Base-by-base conservation (phyloP, 768 basidiomycete species). In the Naganishia antarctica region DNA sequence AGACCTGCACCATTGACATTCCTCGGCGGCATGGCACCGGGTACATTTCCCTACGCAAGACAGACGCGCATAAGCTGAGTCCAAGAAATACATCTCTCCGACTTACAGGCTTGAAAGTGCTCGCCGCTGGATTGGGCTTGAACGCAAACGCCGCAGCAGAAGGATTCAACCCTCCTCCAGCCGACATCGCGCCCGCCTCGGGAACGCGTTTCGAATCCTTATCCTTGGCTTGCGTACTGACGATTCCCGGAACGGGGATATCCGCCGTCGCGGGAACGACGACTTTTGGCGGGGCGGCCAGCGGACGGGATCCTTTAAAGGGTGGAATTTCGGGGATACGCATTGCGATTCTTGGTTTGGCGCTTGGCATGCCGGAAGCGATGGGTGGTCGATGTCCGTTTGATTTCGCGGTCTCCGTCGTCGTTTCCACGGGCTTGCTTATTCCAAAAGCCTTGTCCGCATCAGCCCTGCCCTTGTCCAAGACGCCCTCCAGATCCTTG, bases 271-370 rank as follows among this genome's bases (percentile, higher is more conserved):
- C 66, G 13, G 71, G 60, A 1, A 75, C 63, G 6, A 64, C 45
- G 5, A 71, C 16, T 12, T 66, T 53, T 0, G 71, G 65, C 4
- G 65, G 57, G 21, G 51, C 48, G 29, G 62, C 29, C 31, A 32
- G 50, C 28, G 31, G 29, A 23, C 34, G n/a, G 31, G 50, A 31
- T 7, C 90, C 87, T 73, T 85, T 87, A 83, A 91, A 97, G 11
- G 94, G 87, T 12, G 93, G 94, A 69, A 98, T 98, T 32, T 86
- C 71, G 70, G 90, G 89, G 65, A 98, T 93, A 72, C 84, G 80
- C 90, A 94, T 93, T 60, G 69, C 80, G 68, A 86, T 72, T 60
- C 72, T 44, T 9, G 44, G 23, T 15, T 57, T 64, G 15, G 53
- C 4, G 34, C 11, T 8, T 1, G 43, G 53, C 25, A 13, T 46